phyloP scores from a whole-genome alignment of 2,329 filamentous ascomycete species.

The Phialophora verrucosa region DNA sequence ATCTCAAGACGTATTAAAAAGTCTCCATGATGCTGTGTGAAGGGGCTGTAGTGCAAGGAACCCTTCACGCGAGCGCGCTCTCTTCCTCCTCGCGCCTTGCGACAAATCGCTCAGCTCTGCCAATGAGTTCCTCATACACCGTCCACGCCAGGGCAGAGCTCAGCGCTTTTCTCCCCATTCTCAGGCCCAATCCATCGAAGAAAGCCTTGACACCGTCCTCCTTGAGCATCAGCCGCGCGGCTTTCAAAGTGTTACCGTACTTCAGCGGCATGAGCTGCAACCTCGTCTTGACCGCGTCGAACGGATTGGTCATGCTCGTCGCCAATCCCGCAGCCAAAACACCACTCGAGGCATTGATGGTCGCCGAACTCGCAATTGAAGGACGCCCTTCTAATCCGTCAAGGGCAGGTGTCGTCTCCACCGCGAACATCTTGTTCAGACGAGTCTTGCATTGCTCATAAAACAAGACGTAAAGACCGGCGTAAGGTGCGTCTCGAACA shows the following conservation, averaged over 20 bases:
- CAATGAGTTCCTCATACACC: conserved; percentile 89
- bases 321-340: conserved; percentile 80
- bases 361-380: conserved; percentile 55
- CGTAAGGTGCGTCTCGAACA: conserved; percentile 93
- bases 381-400: conserved; percentile 8
- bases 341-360: conserved; percentile 85
- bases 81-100: conserved; percentile 26
- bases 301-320: conserved; percentile 91
- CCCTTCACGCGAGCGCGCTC: conserved; percentile 30
- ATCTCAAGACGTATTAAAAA: background rate
- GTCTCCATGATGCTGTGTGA: background rate
- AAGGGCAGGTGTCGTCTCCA: background rate
- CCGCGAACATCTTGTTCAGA: conserved; percentile 51
- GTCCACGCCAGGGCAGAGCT: conserved; percentile 98
- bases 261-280: conserved; percentile 84
- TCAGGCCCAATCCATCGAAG: conserved; percentile 82
- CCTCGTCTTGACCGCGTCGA: conserved; percentile 94
- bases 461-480: conserved; percentile 89
- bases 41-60: background rate
- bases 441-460: conserved; percentile 83
- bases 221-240: conserved; percentile 74
- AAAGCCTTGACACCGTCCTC: conserved; percentile 82
- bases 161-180: conserved; percentile 88
- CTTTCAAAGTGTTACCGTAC: conserved; percentile 83
- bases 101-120: conserved; percentile 64